Evolutionary conservation across 768 basidiomycete species (phyloP), one percentile per base, ranked within the genome.

Genomic region (Pluteus cervinus): DNA sequence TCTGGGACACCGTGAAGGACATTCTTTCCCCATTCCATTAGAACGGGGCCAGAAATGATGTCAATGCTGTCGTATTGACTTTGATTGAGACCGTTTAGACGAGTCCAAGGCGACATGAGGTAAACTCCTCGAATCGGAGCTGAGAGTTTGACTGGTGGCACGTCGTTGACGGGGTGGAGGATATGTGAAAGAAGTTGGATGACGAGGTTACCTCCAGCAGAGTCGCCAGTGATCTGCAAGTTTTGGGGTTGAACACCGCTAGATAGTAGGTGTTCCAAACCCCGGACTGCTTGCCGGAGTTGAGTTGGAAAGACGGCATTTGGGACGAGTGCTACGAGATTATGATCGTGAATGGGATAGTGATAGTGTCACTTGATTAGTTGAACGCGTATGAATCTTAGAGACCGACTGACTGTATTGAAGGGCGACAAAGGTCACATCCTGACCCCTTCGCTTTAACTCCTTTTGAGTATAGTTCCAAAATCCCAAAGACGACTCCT

Each of bases 21-120:
- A 9, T 29, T 17, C 9, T 21, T 14, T 4, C 50, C 52, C 54
- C 53, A 55, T 14, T 44, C 36, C 3, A 22, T 29, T n/a, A 49
- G 30, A 3, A 37, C 37, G n/a, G 34, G 11, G 15, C 33, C 44
- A 20, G 44, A 29, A 20, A 59, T 26, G 30, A 57, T 37, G 43
- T 63, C 59, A 39, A 26, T 38, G 43, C 41, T 21, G 40, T 45
- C 15, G 22, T 33, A 24, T 43, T 45, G 15, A 28, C 48, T 29
- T 39, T 51, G 28, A 48, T 51, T 35, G n/a, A n/a, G n/a, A n/a
- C n/a, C n/a, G 43, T 51, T 22, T 45, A 64, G 48, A 29, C 43
- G 45, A 5, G 54, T 49, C 67, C 66, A 69, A 11, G 65, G 64
- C 7, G 68, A 69, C 45, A 68, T 58, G 37, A 66, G 46, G 37